Percentiles rank a stretch among this genome's conserved stretches.
Conservation (phyloP, 2,329 filamentous ascomycete genomes). For the Fusarium euwallaceae region DNA sequence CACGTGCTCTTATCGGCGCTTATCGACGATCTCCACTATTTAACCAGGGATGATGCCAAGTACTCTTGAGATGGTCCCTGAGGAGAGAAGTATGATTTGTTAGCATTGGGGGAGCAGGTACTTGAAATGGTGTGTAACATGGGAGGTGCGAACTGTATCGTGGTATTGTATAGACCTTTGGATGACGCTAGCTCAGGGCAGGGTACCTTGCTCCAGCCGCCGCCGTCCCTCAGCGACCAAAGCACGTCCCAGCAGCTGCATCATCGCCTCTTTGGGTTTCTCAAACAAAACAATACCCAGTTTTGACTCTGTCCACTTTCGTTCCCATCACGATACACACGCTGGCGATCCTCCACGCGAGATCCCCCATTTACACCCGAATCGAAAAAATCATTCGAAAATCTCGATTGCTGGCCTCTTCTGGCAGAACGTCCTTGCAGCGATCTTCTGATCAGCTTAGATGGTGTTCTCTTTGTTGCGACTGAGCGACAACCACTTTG, state of each 20-base stretch:
- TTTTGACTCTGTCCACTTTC: background rate
- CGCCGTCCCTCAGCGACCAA: slow-evolving; percentile 23
- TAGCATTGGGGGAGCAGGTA: background rate
- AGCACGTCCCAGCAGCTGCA: slow-evolving; percentile 15
- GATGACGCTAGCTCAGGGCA: slow-evolving; percentile 5
- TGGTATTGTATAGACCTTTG: background rate
- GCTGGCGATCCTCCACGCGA: background rate
- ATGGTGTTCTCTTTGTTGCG: background rate
- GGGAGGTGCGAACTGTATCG: background rate
- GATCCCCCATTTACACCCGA: background rate
- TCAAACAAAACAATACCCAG: slow-evolving; percentile 30
- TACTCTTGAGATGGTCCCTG: background rate
- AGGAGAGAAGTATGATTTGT: background rate
- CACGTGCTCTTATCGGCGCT: slow-evolving; percentile 36
- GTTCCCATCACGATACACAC: background rate
- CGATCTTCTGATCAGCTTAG: background rate
- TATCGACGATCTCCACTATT: slow-evolving; percentile 23
- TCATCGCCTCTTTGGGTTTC: slow-evolving; percentile 18
- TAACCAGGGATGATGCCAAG: background rate
- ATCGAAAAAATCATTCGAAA: background rate
- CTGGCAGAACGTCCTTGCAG: background rate
- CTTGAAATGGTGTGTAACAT: background rate
- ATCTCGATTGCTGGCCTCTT: background rate
- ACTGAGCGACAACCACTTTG: background rate
- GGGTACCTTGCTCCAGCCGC: background rate